Percentiles rank a stretch among this genome's conserved stretches.
Evolutionary conservation across 2,329 filamentous ascomycete species (phyloP).

Genomic region (Rutstroemia sp.): DNA sequence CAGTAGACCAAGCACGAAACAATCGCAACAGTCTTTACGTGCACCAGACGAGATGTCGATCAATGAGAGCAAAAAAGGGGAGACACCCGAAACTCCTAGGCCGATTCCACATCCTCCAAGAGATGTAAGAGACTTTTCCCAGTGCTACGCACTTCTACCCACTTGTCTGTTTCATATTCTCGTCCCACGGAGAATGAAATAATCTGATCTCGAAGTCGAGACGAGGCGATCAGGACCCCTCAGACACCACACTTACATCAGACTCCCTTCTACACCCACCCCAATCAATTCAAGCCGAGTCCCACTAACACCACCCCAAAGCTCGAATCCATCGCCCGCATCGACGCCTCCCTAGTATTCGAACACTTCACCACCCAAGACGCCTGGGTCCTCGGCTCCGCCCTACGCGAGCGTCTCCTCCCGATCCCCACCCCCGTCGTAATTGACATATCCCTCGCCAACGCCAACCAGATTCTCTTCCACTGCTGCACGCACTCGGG

Average conservation of each 20-base stretch:
- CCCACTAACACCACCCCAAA: slow-evolving; percentile 6
- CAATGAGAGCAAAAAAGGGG: neutral
- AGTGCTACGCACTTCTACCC: neutral
- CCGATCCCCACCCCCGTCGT: slow-evolving; percentile 48
- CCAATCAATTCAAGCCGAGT: neutral
- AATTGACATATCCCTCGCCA: slow-evolving; percentile 57
- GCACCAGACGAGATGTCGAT: neutral
- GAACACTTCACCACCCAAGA: slow-evolving; percentile 52
- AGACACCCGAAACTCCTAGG: slow-evolving; percentile 6
- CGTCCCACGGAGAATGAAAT: neutral
- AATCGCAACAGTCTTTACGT: neutral
- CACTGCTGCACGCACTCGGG: slow-evolving; percentile 61
- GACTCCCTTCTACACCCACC: no score
- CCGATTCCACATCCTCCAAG: slow-evolving; percentile 3
- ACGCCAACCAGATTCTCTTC: slow-evolving; percentile 56
- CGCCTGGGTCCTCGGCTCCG: slow-evolving; percentile 57
- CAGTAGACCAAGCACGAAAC: neutral
- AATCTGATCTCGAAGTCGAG: neutral
- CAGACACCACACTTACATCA: no score
- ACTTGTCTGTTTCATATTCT: neutral
- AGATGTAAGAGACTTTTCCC: neutral
- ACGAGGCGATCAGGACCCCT: no score
- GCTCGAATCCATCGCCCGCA: slow-evolving; percentile 27
- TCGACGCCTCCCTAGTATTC: slow-evolving; percentile 27
- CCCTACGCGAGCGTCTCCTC: slow-evolving; percentile 55